Percentiles rank a stretch among this genome's conserved stretches.
phyloP scores from a whole-genome alignment of 805 yeast species.

The Barnettozyma sucrosica region DNA sequence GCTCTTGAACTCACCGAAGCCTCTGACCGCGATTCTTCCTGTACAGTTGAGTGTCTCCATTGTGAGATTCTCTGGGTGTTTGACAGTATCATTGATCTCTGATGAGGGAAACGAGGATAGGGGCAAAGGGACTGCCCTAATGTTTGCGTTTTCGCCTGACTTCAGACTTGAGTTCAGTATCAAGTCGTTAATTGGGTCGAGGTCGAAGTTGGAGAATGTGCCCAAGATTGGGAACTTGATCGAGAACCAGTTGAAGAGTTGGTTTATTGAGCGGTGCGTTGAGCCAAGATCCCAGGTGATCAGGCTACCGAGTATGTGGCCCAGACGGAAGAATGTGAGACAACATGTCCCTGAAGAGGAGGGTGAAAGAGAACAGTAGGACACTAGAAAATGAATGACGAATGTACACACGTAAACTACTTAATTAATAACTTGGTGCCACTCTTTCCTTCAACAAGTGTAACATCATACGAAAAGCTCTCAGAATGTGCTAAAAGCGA shows the following conservation, averaged over 20 bases:
- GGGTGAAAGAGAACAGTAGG: background rate
- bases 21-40: slow-evolving; percentile 83
- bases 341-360: slow-evolving; percentile 20
- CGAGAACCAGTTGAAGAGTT: slow-evolving; percentile 73
- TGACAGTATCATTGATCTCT: slow-evolving; percentile 55
- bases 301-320: slow-evolving; percentile 84
- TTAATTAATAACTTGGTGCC: background rate
- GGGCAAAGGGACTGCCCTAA: slow-evolving; percentile 58
- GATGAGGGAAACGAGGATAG: slow-evolving; percentile 21
- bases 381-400: background rate
- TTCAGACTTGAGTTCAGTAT: slow-evolving; percentile 83
- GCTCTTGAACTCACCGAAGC: slow-evolving; percentile 74
- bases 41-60: slow-evolving; percentile 79
- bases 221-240: slow-evolving; percentile 85
- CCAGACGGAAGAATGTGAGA: slow-evolving; percentile 53
- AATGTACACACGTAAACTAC: background rate
- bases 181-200: slow-evolving; percentile 86
- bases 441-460: no score
- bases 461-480: no score
- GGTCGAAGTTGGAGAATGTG: slow-evolving; percentile 86
- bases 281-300: slow-evolving; percentile 90
- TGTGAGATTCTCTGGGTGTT: slow-evolving; percentile 84
- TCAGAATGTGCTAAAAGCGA: no score
- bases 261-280: slow-evolving; percentile 91
- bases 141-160: slow-evolving; percentile 89